These are phyloP conservation scores for Ceratopteris richardii DNA, from an alignment of 75 land plant species.

Conservation along the genomic window DNA sequence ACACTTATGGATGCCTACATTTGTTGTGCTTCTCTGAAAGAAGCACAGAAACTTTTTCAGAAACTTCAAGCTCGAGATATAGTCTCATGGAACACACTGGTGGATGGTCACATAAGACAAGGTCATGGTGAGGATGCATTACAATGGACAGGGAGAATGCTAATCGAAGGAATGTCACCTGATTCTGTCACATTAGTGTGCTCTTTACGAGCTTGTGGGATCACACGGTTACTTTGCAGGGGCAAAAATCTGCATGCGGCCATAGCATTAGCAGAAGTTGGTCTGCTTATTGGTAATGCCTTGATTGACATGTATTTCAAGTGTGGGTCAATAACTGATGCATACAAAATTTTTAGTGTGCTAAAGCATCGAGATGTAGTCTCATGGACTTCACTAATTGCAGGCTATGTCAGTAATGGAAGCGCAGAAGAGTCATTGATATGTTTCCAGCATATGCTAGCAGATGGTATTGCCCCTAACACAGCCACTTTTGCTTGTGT, in stretches of 20 bases:
- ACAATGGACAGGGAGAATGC: constrained; percentile 15
- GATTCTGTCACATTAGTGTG: constrained; percentile 41
- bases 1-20: constrained; percentile 21
- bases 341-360: constrained; percentile 25
- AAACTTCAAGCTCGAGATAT: constrained; percentile 23
- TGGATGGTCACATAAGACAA: constrained; percentile 17
- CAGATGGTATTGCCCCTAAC: constrained; percentile 20
- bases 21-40: neutral
- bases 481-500: constrained; percentile 10
- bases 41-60: constrained; percentile 10
- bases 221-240: constrained; percentile 4
- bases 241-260: constrained; percentile 50
- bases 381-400: constrained; percentile 58
- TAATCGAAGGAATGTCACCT: constrained; percentile 18
- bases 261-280: constrained; percentile 12
- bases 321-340: constrained; percentile 19
- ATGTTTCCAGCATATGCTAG: constrained; percentile 34
- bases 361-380: constrained; percentile 26
- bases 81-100: constrained; percentile 20
- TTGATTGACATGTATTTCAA: constrained; percentile 53
- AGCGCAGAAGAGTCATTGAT: constrained; percentile 14
- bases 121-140: constrained; percentile 19
- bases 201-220: constrained; percentile 35
- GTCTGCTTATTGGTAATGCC: constrained; percentile 40
- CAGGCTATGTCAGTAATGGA: constrained; percentile 18